phyloP scores from a whole-genome alignment of 2,329 filamentous ascomycete genomes.

The Stylonectria norvegica region DNA sequence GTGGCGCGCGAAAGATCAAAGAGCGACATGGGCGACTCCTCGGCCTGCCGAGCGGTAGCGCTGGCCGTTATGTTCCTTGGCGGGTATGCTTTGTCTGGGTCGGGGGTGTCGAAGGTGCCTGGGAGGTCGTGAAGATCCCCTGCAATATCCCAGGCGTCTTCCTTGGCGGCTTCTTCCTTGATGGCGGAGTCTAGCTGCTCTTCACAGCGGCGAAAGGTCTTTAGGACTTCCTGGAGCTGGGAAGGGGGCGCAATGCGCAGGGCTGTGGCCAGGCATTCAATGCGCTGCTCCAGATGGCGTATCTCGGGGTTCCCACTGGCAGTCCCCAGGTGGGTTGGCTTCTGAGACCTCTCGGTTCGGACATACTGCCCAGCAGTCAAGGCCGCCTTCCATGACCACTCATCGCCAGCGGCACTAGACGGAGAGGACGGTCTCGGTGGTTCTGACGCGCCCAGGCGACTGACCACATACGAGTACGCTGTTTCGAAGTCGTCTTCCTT shows the following conservation, averaged over 20 bases:
- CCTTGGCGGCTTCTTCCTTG: slow-evolving; percentile 63
- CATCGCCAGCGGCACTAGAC: slow-evolving; percentile 41
- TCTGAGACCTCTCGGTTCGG: slow-evolving; percentile 50
- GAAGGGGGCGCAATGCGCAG: slow-evolving; percentile 68
- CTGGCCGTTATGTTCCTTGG: slow-evolving; percentile 35
- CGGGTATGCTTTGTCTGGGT: slow-evolving; percentile 21
- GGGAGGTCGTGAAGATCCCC: slow-evolving; percentile 58
- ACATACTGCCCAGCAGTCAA: slow-evolving; percentile 74
- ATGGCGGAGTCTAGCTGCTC: slow-evolving; percentile 69
- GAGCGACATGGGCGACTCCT: slow-evolving; percentile 61
- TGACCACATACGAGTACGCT: slow-evolving; percentile 79
- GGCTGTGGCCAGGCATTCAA: slow-evolving; percentile 74
- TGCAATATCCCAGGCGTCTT: slow-evolving; percentile 66
- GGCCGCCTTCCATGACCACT: slow-evolving; percentile 76
- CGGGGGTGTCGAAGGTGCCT: slow-evolving; percentile 46
- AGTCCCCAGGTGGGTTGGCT: slow-evolving; percentile 58
- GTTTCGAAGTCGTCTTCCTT: slow-evolving; percentile 80
- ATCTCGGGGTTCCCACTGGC: slow-evolving; percentile 59
- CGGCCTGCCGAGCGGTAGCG: slow-evolving; percentile 35
- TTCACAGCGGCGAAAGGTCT: slow-evolving; percentile 72
- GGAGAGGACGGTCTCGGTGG: slow-evolving; percentile 9
- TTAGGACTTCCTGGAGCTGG: slow-evolving; percentile 71
- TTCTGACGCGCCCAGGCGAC: slow-evolving; percentile 50
- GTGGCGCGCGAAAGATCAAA: slow-evolving; percentile 63
- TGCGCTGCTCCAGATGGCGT: slow-evolving; percentile 73